Base-by-base conservation (phyloP, 306 rosid species). In the Potentilla sterilis region DNA sequence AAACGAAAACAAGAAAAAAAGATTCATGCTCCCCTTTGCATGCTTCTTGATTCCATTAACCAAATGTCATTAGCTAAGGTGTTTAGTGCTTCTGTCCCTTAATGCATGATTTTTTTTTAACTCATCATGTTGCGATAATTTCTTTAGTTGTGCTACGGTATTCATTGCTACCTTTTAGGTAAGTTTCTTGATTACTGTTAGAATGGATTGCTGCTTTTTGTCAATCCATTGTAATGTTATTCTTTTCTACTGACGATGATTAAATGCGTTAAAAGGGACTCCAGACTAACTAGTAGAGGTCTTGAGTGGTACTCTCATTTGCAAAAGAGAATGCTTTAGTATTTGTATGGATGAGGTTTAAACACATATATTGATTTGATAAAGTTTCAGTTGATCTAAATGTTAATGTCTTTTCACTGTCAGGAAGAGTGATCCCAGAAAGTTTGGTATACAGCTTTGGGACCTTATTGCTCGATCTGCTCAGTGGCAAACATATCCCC, bases 401-500 rank as follows among this genome's bases (percentile, higher is more conserved):
- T 65, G 67, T 35, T 37, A 64, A 16, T 22, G 74, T 62, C 48
- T 76, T 77, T 62, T 76, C 58, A 82, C 70, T 85, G 74, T 73
- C 92, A 93, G 98, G 98, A 83, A 89, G 98, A 79, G 85, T 93
- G 82, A 89, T 85, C 38, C 72, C 89, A 75, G 98, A 93, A 81
- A 93, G 98, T 84, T 96, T 93, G 74, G 82, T 93, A 65, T 90
- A 89, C 85, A 93, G 93, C 87, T 93, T 93, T 70, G 98, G 98
- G 47, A 93, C 98, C 72, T 87, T 93, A 38, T 80, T 90, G 88
- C 98, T 93, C 3, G 98, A 90, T 87, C 97, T 93, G 74, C 86
- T 93, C 76, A 93, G 98, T 75, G 98, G 98, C 80, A 93, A 93
- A 82, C 98, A 93, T 82, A 93, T 93, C 41, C 98, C 98, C 34